Base-by-base conservation (phyloP, 2,329 filamentous ascomycete species). In the Pseudogymnoascus sp. region DNA sequence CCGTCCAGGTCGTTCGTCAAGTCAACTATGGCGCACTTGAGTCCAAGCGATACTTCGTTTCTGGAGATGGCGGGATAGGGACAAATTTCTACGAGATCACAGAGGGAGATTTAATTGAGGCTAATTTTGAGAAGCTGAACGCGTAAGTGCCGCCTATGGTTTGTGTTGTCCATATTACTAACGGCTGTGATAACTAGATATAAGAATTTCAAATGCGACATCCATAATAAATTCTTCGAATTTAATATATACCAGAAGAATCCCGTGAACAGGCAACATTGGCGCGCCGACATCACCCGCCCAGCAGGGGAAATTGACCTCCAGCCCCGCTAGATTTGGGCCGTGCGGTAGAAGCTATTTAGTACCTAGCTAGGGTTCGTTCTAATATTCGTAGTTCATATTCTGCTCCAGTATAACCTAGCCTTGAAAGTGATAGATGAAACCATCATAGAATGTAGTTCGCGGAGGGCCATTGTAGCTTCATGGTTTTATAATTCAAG, bases 241-340 rank as follows among this genome's bases (percentile, higher is more conserved):
- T 25, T 77, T 31, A 80, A 80, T 65, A n/a, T 80, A 1, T 80
- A 80, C 64, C 71, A 80, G 69, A 79, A 78, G 64, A 70, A 80
- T 65, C 75, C 77, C 0, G 63, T 75, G 29, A 80, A 79, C 64
- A 67, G 52, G 40, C 77, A 79, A 63, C 76, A 78, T 64, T 80
- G 78, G 77, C 72, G 76, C 25, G 68, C 69, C 2, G 75, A 78
- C 61, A 61, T 79, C 58, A 77, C 76, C 13, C 70, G 77, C 8
- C 77, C 77, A 6, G 71, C 72, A 0, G 64, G 63, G 4, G 65
- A 72, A 5, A 78, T 80, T 61, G 76, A 79, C 60, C 65, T 77
- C 25, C 15, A 36, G 58, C 15, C 25, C 4, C 35, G 15, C 21
- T 37, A 13, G 12, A 18, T 18, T 45, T 37, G 60, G 15, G 25